Evolutionary conservation across 192 early-diverging fungal genomes (phyloP), one percentile per base, ranked within the genome.

Genomic region (Helicostylum pulchrum): DNA sequence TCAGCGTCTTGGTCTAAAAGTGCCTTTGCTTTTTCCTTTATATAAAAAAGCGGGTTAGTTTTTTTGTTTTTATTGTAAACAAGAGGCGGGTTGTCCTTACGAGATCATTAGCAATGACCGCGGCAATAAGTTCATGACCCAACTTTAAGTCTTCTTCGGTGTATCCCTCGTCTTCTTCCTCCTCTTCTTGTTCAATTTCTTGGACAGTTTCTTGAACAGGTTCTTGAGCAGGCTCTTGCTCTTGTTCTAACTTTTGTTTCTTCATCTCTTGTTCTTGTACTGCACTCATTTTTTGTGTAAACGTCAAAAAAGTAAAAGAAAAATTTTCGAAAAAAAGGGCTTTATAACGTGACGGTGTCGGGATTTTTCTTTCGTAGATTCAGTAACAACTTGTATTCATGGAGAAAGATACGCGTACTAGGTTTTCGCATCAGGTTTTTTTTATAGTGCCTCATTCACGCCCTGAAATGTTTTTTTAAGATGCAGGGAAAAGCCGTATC

Each of bases 1-100:
- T 88, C 85, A 0, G 86, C 86, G 15, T 74, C 82, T 19, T 71
- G 61, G 0, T 73, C 72, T 23, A 80, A 64, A 31, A 85, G 52
- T 17, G 73, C 72, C 53, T 84, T 82, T 5, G 65, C 80, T 59
- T 71, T 53, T 46, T 75, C 66, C 72, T 74, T 48, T 19, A 48
- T 2, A 17, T 5, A 36, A 7, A 36, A 10, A 43, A 23, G 3
- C 17, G 39, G n/a, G n/a, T 31, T 30, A 1, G 7, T 26, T 11
- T 39, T 43, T 19, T 36, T 4, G 20, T 0, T 26, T 26, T 26
- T 26, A 26, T 26, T 26, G 21, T 21, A 20, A 17, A 30, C 34
- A 42, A 20, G 4, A 7, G 20, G 7, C 0, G 3, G 36, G 4
- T 7, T 5, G 3, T 10, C 55, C 64, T 51, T 66, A 63, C 74